phyloP scores from a whole-genome alignment of 345 rosid species.

The Cochlearia excelsa region DNA sequence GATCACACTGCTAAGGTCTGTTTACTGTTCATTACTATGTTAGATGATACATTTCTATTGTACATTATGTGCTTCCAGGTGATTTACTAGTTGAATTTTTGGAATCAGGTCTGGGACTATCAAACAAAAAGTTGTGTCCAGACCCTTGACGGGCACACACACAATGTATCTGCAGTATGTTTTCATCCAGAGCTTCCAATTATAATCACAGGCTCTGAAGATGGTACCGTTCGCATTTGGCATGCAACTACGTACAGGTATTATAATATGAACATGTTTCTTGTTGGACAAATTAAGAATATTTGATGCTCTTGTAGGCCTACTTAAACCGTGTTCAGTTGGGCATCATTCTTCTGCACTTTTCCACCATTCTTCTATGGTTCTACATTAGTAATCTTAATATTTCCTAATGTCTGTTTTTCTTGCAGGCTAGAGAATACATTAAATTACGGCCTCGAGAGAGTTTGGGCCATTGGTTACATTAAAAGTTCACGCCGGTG shows the following conservation, averaged over 20 bases:
- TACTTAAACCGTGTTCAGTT: neutral
- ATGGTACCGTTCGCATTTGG: constrained; percentile 81
- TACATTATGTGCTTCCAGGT: constrained; percentile 14
- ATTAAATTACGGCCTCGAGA: constrained; percentile 87
- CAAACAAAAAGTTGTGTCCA: constrained; percentile 86
- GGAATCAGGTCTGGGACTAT: constrained; percentile 74
- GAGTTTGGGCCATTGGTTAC: constrained; percentile 96
- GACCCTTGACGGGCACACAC: constrained; percentile 78
- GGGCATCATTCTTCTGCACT: constrained; percentile 9
- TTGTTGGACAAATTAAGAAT: neutral
- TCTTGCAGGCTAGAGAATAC: constrained; percentile 64
- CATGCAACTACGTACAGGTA: constrained; percentile 78
- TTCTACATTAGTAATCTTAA: constrained; percentile 8
- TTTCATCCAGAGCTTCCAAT: constrained; percentile 84
- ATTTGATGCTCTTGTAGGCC: constrained; percentile 1
- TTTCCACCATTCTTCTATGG: constrained; percentile 7
- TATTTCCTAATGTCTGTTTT: constrained; percentile 10
- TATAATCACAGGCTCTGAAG: constrained; percentile 81
- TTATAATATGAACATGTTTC: neutral
- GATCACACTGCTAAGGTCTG: constrained; percentile 93
- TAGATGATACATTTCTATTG: constrained; percentile 11
- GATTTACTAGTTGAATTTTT: constrained; percentile 30
- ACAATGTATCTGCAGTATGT: constrained; percentile 81
- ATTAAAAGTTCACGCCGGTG: constrained; percentile 91
- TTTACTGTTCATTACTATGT: constrained; percentile 9